Base-by-base conservation (phyloP, 768 basidiomycete species). In the Fomitopsis serialis region DNA sequence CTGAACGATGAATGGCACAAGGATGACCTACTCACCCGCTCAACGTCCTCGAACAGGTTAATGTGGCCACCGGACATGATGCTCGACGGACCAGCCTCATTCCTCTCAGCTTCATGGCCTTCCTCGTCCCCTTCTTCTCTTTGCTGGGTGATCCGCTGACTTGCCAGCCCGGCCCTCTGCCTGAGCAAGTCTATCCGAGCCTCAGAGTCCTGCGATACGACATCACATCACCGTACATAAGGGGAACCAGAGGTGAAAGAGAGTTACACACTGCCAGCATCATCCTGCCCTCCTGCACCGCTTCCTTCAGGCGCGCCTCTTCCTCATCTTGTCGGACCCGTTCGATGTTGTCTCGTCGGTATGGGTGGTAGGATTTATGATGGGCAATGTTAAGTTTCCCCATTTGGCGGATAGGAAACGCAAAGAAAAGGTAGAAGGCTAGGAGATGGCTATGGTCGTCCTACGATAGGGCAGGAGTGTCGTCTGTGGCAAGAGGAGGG, bases 361-460 rank as follows among this genome's bases (percentile, higher is more conserved):
- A 92, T 0, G 90, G 90, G 59, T 93, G 90, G 67, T 92, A 92
- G 1, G 89, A 91, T 65, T 93, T 93, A 74, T 92, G 90, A 67
- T 92, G 90, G 12, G 90, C 90, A 66, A 92, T 92, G 65, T 91
- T 91, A 22, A 92, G 78, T 63, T 89, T 89, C 24, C 88, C 89
- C 89, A 91, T 91, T 17, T 35, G 34, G 15, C 15, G 9, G 34
- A 9, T 35, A 35, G 34, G 15, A 8, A 35, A 35, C 9, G 34
- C 34, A 35, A 35, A 9, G 8, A 35, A 9, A 8, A 35, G 15
- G 34, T 35, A 35, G 34, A 15, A 9, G 34, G 8, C 8, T 15
- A 15, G 34, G 34, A 15, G 34, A 8, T 35, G 34, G 34, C 8
- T 35, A n/a, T n/a, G n/a, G n/a, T n/a, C n/a, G n/a, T 35, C 15